Evolutionary conservation across 805 yeast genomes (phyloP).

Genomic region (Ogataea naganishii): DNA sequence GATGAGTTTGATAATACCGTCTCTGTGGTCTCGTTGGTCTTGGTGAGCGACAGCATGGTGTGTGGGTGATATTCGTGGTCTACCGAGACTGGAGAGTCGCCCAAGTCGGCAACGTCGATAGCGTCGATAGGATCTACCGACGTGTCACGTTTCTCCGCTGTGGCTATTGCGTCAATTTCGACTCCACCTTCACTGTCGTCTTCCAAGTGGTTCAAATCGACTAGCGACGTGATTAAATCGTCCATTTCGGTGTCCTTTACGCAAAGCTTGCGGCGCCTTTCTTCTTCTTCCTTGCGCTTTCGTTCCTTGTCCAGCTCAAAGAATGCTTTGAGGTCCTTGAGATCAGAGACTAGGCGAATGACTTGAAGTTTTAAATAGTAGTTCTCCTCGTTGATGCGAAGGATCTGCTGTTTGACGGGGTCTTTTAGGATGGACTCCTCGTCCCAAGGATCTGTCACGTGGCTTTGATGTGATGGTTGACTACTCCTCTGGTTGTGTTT

Average conservation of each 20-base stretch:
- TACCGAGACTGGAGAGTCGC: slow-evolving; percentile 18
- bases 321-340: slow-evolving; percentile 30
- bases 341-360: slow-evolving; percentile 33
- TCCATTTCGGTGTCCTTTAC: slow-evolving; percentile 25
- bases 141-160: slow-evolving; percentile 8
- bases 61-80: too few species aligned
- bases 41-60: slow-evolving; percentile 16
- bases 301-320: slow-evolving; percentile 14
- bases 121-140: slow-evolving; percentile 10
- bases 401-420: slow-evolving; percentile 30
- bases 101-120: slow-evolving; percentile 13
- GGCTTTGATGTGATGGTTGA: background rate
- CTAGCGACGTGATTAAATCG: slow-evolving; percentile 24
- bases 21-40: slow-evolving; percentile 20
- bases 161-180: slow-evolving; percentile 1
- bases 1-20: slow-evolving; percentile 13
- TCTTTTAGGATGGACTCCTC: slow-evolving; percentile 17
- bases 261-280: background rate
- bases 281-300: slow-evolving; percentile 1
- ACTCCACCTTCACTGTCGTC: background rate
- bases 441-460: slow-evolving; percentile 4
- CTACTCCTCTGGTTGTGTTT: background rate
- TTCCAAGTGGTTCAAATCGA: slow-evolving; percentile 21
- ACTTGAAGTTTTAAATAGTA: slow-evolving; percentile 33
- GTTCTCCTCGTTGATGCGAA: slow-evolving; percentile 36